A percentile compares a stretch with the other conserved stretches of the same genome.
Evolutionary conservation across 208 protist species (phyloP).

Genomic region (Leishmania aethiopica): DNA sequence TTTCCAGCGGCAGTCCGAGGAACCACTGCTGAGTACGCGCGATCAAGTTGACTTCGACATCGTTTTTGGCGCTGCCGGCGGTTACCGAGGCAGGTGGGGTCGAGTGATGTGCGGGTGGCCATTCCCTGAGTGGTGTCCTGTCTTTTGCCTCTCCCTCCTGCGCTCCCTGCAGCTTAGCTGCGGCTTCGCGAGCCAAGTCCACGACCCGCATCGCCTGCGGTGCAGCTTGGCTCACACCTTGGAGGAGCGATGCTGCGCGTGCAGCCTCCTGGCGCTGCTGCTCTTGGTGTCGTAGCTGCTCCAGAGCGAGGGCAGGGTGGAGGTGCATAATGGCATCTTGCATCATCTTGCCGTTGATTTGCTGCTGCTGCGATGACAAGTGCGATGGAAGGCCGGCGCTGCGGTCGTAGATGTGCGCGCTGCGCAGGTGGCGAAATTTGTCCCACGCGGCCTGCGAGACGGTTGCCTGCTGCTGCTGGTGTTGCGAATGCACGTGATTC

Average conservation of each 20-base stretch:
- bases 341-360: not conserved
- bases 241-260: not conserved
- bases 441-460: conserved; percentile 32
- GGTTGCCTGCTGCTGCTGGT: not conserved
- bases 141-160: not conserved
- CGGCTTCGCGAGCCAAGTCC: conserved; percentile 23
- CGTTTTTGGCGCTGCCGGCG: not conserved
- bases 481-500: not conserved
- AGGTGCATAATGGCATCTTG: not conserved
- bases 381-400: not conserved
- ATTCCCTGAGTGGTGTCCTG: not conserved
- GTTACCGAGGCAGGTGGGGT: not conserved
- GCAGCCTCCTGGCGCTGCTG: not conserved
- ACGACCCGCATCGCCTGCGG: conserved; percentile 6
- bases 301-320: conserved; percentile 40
- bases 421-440: not conserved
- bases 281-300: conserved; percentile 30
- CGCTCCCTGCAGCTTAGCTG: conserved; percentile 2
- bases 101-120: not conserved
- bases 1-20: conserved; percentile 13
- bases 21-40: conserved; percentile 10
- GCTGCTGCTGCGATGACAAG: not conserved
- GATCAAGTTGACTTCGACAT: conserved; percentile 8
- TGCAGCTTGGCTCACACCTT: not conserved
- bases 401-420: not conserved